Base-by-base conservation (phyloP, 176 grass and related monocot genomes). In the Aegilops umbellulata region DNA sequence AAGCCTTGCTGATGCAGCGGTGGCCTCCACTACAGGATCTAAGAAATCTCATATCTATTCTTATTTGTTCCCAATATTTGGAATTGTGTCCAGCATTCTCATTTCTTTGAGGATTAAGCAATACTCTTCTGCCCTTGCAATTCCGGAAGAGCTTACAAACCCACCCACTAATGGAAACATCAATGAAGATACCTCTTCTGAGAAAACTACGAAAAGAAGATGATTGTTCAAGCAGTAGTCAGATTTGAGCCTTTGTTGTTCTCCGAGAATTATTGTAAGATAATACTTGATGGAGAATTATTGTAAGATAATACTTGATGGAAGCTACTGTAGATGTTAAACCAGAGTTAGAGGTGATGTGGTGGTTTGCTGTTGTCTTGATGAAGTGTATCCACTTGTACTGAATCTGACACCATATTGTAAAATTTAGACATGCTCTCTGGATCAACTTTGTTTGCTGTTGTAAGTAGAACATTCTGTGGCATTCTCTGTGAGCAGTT, bases 51-150 rank as follows among this genome's bases (percentile, higher is more conserved):
- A 85, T 26, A 25, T 98, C 20, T 86, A 86, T 83, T 91, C 91
- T 5, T 98, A 96, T 65, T 53, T 96, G 8, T 96, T 96, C 36
- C 94, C 97, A 71, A 81, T 94, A 70, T 68, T 98, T 53, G 97
- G 97, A 27, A 95, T 98, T 65, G 86, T 82, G 10, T 95, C 91
- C 13, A 92, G 94, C 83, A 60, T 99, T 90, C 79, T 99, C 61
- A 96, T 99, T 80, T 99, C 97, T 36, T 90, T 88, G 84, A 99
- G 94, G 79, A 94, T 99, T 65, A 96, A 95, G 65, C 91, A 91
- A 26, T 99, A 99, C 87, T 96, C 93, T 60, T 94, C 94, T 69
- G 88, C 70, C 47, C 80, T 99, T 85, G 88, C 60, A 60, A 68
- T 91, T 51, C 75, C 86, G 17, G 90, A 91, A 88, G 92, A 94